These are phyloP conservation scores for Vanderwaltozyma yarrowii DNA, from an alignment of 805 yeast genomes.

Conservation along the genomic window DNA sequence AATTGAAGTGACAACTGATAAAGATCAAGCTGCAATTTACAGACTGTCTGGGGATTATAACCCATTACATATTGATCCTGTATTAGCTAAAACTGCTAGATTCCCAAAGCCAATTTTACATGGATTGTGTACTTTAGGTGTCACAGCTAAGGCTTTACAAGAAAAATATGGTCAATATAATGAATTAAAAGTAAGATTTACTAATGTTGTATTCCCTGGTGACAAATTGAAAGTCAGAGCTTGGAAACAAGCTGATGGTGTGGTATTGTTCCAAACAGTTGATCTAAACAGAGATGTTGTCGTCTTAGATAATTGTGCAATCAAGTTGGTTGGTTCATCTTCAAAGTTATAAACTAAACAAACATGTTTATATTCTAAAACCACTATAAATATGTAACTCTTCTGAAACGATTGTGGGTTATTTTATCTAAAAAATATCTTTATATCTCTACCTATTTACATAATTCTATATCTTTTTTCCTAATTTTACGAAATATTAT, in stretches of 20 bases:
- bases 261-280: slow-evolving; percentile 69
- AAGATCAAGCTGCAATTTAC: slow-evolving; percentile 80
- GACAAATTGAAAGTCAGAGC: slow-evolving; percentile 72
- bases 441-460: no score
- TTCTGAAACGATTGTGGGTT: no score
- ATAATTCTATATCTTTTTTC: no score
- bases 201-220: slow-evolving; percentile 91
- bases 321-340: slow-evolving; percentile 38
- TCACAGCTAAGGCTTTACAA: slow-evolving; percentile 60
- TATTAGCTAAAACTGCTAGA: slow-evolving; percentile 77
- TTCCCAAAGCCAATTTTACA: slow-evolving; percentile 84
- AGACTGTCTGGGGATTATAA: slow-evolving; percentile 90
- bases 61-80: slow-evolving; percentile 92
- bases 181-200: slow-evolving; percentile 83
- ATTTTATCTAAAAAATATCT: no score
- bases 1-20: slow-evolving; percentile 44
- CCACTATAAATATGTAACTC: no score
- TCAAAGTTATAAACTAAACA: slow-evolving; percentile 21
- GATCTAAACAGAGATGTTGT: slow-evolving; percentile 66
- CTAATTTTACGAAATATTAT: no score
- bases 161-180: slow-evolving; percentile 74
- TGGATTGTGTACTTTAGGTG: slow-evolving; percentile 84
- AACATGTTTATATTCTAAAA: not conserved
- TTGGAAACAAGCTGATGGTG: slow-evolving; percentile 66
- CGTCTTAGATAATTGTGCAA: slow-evolving; percentile 83